Conservation (phyloP, 2,329 filamentous ascomycete genomes). For the Cladophialophora carrionii region DNA sequence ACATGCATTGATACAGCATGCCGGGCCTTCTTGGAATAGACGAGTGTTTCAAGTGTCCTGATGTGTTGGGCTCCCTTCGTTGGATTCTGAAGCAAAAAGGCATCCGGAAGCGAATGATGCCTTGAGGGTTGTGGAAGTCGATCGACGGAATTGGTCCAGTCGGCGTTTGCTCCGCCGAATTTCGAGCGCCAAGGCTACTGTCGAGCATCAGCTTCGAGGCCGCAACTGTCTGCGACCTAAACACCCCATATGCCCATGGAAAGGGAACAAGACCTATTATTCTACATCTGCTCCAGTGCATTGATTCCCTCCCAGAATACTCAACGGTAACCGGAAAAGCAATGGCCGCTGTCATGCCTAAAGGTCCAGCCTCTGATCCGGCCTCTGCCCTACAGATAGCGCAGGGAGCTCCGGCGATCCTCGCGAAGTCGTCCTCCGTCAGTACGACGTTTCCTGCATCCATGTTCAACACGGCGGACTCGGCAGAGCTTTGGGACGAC, state of each 20-base stretch:
- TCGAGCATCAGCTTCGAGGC: neutral
- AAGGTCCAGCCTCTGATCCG: constrained; percentile 46
- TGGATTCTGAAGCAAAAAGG: neutral
- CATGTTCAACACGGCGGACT: constrained; percentile 62
- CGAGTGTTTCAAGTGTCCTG: neutral
- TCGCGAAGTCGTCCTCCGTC: constrained; percentile 55
- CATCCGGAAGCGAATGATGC: neutral
- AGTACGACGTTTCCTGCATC: constrained; percentile 56
- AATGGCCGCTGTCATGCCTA: constrained; percentile 24
- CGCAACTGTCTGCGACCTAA: neutral
- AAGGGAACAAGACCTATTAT: neutral
- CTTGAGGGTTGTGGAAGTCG: neutral
- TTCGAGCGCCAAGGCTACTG: neutral
- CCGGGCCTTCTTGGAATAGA: too few relatives aligned
- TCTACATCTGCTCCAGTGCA: neutral
- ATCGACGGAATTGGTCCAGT: neutral
- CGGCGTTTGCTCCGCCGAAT: neutral
- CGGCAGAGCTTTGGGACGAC: constrained; percentile 77
- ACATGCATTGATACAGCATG: neutral
- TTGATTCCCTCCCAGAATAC: neutral
- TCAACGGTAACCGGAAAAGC: neutral
- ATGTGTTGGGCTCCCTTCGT: neutral
- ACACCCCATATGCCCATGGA: neutral
- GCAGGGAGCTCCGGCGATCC: constrained; percentile 49
- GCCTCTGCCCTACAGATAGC: constrained; percentile 51